Conservation (phyloP, 2,329 filamentous ascomycete species). For the Ceratocystis colombiana region DNA sequence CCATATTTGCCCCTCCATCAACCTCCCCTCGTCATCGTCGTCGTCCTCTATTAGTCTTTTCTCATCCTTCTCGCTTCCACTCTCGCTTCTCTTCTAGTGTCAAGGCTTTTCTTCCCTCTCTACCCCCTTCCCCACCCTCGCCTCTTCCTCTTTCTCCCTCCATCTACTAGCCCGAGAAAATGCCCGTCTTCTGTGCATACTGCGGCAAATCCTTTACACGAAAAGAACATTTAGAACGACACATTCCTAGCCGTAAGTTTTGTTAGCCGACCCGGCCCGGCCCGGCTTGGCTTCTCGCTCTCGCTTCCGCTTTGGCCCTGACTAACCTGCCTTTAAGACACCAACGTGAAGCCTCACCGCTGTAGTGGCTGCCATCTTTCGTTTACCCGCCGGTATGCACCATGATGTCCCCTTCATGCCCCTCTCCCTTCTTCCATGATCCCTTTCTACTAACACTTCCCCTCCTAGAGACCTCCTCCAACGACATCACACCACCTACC, state of each 20-base stretch:
- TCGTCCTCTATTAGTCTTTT: background rate
- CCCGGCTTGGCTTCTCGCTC: background rate
- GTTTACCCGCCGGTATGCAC: conserved; percentile 40
- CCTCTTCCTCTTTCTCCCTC: background rate
- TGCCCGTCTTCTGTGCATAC: conserved; percentile 42
- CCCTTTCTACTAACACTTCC: background rate
- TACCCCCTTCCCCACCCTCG: background rate
- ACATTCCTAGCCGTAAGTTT: conserved; percentile 43
- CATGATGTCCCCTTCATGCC: background rate
- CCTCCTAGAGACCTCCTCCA: conserved; percentile 40
- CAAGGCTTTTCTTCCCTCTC: background rate
- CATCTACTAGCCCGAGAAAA: conserved; percentile 12
- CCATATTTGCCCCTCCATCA: background rate
- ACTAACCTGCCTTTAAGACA: conserved; percentile 36
- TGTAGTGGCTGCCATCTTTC: conserved; percentile 42
- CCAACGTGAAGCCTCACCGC: conserved; percentile 45
- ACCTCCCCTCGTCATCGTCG: background rate
- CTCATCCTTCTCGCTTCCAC: background rate
- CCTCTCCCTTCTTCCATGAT: background rate
- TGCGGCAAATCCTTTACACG: conserved; percentile 47
- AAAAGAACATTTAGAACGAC: conserved; percentile 48
- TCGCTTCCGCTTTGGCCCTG: background rate
- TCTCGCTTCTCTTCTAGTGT: background rate
- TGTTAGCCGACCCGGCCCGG: background rate
- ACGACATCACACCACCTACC: conserved; percentile 43